These are phyloP conservation scores for Trametes sanguinea DNA, from an alignment of 768 basidiomycete genomes.

Conservation along the genomic window DNA sequence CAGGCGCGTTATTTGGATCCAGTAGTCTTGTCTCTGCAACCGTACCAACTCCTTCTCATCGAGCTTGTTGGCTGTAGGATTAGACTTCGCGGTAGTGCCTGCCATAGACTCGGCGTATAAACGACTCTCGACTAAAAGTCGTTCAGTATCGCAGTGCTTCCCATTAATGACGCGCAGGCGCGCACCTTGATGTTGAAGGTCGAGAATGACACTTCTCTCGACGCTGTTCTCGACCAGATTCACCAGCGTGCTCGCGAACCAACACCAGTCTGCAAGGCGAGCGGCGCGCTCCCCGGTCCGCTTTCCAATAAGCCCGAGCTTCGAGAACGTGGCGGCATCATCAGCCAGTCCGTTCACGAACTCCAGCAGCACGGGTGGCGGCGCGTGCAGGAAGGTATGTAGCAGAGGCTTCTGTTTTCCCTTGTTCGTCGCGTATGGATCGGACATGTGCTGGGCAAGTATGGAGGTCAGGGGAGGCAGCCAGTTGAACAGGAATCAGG, in stretches of 20 bases:
- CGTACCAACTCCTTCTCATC: constrained; percentile 72
- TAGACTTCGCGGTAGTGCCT: constrained; percentile 70
- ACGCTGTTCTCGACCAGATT: constrained; percentile 83
- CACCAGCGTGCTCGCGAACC: constrained; percentile 78
- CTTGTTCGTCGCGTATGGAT: constrained; percentile 52
- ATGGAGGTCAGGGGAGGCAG: constrained; percentile 71
- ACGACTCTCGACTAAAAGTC: constrained; percentile 62
- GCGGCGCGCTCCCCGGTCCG: constrained; percentile 68
- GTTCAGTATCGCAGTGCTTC: not conserved
- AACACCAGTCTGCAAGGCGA: constrained; percentile 83
- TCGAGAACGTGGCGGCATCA: constrained; percentile 76
- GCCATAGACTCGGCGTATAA: constrained; percentile 74
- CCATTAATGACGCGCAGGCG: no score
- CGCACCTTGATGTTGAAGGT: constrained; percentile 63
- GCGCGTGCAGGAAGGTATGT: constrained; percentile 73
- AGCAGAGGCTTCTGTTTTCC: constrained; percentile 56
- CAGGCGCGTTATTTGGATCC: constrained; percentile 67
- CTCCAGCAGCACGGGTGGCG: constrained; percentile 81
- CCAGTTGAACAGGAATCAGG: constrained; percentile 86
- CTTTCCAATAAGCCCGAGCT: constrained; percentile 67
- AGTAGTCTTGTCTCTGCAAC: constrained; percentile 71
- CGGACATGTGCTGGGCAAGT: constrained; percentile 66
- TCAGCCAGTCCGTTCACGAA: constrained; percentile 74
- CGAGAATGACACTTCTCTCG: constrained; percentile 69
- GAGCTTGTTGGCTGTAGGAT: constrained; percentile 53